Percentiles rank a stretch among this genome's conserved stretches.
Evolutionary conservation across 805 yeast genomes (phyloP).

Genomic region (Clavispora fructus): DNA sequence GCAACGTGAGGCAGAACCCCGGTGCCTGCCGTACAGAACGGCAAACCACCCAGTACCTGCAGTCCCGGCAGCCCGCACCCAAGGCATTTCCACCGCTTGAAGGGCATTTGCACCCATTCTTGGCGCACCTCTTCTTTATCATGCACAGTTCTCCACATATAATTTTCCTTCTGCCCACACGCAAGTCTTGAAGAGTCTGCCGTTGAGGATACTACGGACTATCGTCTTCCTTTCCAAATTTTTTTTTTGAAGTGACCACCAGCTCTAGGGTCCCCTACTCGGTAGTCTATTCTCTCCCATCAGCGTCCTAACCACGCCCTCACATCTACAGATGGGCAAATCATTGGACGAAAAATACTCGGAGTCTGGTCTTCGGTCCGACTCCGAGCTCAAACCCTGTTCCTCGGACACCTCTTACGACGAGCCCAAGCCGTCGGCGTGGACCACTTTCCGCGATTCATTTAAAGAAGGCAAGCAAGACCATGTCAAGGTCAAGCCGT

Average conservation of each 20-base stretch:
- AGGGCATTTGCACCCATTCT: background rate
- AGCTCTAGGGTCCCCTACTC: no score
- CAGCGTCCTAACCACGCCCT: no score
- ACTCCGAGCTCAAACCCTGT: constrained; percentile 11
- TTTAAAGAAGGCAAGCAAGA: constrained; percentile 4
- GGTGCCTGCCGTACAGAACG: background rate
- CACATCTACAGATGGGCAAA: background rate
- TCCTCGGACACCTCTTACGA: constrained; percentile 4
- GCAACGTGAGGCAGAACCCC: no score
- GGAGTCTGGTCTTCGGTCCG: background rate
- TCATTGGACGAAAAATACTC: background rate
- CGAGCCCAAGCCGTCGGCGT: background rate
- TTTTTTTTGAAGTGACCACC: no score
- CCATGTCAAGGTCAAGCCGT: constrained; percentile 3
- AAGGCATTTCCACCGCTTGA: background rate
- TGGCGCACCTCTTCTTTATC: background rate
- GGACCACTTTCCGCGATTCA: constrained; percentile 12
- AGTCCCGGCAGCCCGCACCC: background rate
- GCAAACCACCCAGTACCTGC: background rate
- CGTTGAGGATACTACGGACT: no score
- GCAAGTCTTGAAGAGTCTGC: background rate
- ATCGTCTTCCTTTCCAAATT: no score
- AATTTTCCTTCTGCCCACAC: background rate
- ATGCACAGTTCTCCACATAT: background rate
- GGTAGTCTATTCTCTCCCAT: no score